Percentiles rank a stretch among this genome's conserved stretches.
Conservation (phyloP, 139 green algal genomes). For the Micromonas commoda region DNA sequence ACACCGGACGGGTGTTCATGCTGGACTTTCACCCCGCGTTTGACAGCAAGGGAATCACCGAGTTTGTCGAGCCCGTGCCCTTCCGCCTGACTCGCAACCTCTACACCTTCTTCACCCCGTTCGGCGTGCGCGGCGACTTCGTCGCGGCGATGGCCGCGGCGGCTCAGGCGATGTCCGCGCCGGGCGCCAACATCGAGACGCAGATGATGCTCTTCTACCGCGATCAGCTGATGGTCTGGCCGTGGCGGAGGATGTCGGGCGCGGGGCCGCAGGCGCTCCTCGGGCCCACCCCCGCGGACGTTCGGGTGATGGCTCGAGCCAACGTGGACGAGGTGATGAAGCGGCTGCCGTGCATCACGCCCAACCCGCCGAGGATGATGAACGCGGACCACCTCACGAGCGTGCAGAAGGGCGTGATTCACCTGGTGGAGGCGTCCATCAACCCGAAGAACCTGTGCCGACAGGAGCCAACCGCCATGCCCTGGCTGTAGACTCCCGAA, state of each 20-base stretch:
- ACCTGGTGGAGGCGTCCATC: constrained; percentile 69
- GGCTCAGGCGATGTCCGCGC: constrained; percentile 37
- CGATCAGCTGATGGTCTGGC: constrained; percentile 56
- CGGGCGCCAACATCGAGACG: constrained; percentile 43
- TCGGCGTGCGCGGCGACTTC: constrained; percentile 78
- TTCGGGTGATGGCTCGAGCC: constrained; percentile 37
- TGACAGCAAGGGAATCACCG: constrained; percentile 45
- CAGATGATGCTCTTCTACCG: constrained; percentile 80
- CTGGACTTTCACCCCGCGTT: constrained; percentile 69
- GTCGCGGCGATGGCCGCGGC: constrained; percentile 36
- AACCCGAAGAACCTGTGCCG: constrained; percentile 68
- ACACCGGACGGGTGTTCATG: constrained; percentile 74
- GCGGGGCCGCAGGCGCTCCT: not conserved
- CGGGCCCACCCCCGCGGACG: constrained; percentile 21
- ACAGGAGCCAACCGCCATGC: constrained; percentile 85
- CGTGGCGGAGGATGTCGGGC: constrained; percentile 14
- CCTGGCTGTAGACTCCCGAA: constrained; percentile 46
- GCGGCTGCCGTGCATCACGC: constrained; percentile 8
- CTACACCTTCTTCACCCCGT: constrained; percentile 84
- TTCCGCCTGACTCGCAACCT: constrained; percentile 98
- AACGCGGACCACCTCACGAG: constrained; percentile 11
- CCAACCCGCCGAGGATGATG: not conserved
- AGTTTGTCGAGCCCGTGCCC: constrained; percentile 75
- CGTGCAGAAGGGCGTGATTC: constrained; percentile 57
- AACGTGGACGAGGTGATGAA: constrained; percentile 42